Evolutionary conservation across 768 basidiomycete species (phyloP).

Genomic region (Tremella yokohamensis): DNA sequence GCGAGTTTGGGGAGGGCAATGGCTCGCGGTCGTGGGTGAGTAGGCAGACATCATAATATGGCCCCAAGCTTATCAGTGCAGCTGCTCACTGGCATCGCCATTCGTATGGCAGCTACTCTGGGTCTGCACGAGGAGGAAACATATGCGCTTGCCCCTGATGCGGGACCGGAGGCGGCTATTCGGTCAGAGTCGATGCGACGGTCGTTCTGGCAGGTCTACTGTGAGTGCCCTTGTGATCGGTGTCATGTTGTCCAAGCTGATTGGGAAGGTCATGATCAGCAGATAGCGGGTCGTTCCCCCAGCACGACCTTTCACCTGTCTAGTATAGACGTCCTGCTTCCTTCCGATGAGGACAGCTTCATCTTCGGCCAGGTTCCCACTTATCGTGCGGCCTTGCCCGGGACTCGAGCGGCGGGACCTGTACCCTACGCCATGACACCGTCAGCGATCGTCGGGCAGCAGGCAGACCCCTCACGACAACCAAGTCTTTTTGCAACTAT

Average conservation of each 20-base stretch:
- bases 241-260: background rate
- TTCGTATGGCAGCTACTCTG: slow-evolving; percentile 8
- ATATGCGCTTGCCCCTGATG: slow-evolving; percentile 1
- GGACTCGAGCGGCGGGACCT: background rate
- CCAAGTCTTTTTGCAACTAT: background rate
- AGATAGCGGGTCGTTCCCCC: slow-evolving; percentile 4
- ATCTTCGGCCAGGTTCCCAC: slow-evolving; percentile 7
- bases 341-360: slow-evolving; percentile 7
- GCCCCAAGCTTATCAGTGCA: background rate
- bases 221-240: slow-evolving; percentile 1
- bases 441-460: background rate
- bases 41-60: background rate
- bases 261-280: slow-evolving; percentile 7
- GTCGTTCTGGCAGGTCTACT: slow-evolving; percentile 9
- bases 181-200: slow-evolving; percentile 5
- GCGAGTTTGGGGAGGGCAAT: slow-evolving; percentile 16
- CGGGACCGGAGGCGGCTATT: slow-evolving; percentile 3
- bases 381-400: slow-evolving; percentile 1
- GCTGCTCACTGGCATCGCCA: slow-evolving; percentile 6
- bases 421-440: too few relatives aligned
- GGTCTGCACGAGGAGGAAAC: slow-evolving; percentile 4
- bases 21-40: slow-evolving; percentile 15
- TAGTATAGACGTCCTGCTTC: slow-evolving; percentile 9
- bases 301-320: slow-evolving; percentile 4
- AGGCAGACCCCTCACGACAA: background rate